Percentiles rank a stretch among this genome's conserved stretches.
These are phyloP conservation scores for Penicillium sp. DNA, from an alignment of 2,329 filamentous ascomycete species.

Conservation along the genomic window DNA sequence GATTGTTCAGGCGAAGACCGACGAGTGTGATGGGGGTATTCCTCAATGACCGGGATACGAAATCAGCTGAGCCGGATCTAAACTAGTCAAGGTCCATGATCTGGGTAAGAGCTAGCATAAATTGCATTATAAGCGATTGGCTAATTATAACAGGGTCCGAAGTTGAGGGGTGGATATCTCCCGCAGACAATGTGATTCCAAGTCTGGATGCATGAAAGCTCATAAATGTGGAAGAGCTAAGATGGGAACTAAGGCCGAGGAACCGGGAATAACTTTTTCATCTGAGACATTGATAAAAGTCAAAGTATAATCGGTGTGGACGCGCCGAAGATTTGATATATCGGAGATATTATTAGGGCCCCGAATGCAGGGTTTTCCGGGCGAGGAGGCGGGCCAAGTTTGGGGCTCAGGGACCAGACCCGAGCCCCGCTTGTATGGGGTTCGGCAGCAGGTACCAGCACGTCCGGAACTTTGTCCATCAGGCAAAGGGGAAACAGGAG, in stretches of 20 bases:
- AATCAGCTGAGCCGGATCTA: background rate
- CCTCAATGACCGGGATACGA: background rate
- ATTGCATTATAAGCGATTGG: background rate
- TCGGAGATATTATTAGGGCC: background rate
- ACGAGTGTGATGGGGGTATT: background rate
- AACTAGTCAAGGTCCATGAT: background rate
- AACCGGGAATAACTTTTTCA: background rate
- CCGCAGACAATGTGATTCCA: background rate
- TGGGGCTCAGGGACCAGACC: background rate
- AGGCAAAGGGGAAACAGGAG: background rate
- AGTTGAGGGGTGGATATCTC: background rate
- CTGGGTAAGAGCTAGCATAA: background rate
- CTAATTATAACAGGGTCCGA: background rate
- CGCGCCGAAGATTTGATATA: background rate
- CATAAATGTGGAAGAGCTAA: background rate
- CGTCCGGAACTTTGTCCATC: background rate
- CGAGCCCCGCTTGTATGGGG: background rate
- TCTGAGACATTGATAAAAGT: background rate
- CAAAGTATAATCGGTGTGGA: background rate
- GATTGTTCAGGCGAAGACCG: background rate
- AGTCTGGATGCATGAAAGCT: background rate
- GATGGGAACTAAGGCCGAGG: background rate
- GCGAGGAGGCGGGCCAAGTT: background rate
- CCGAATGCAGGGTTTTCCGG: background rate
- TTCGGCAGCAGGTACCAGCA: background rate